Evolutionary conservation across 257 asterid genomes (phyloP).

Genomic region (Gentiana straminea): DNA sequence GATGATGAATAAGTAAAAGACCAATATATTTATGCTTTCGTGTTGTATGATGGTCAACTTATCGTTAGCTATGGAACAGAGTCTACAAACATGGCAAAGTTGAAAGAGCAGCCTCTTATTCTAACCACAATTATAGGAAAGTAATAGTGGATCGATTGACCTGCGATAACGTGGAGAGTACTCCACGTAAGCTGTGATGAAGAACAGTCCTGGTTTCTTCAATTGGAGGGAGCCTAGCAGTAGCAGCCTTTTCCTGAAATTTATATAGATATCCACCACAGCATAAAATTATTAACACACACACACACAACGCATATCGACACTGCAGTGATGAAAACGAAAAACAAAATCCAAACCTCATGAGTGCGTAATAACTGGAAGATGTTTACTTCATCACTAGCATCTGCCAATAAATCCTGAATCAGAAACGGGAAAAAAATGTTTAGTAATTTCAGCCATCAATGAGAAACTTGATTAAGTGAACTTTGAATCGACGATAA

Average conservation of each 20-base stretch:
- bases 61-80: too few species aligned
- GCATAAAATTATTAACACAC: neutral
- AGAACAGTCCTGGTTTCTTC: constrained; percentile 76
- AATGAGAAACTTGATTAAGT: too few species aligned
- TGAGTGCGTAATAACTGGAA: constrained; percentile 73
- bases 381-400: constrained; percentile 22
- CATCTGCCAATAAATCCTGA: constrained; percentile 36
- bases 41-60: too few species aligned
- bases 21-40: too few species aligned
- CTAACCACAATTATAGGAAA: too few species aligned
- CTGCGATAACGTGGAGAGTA: constrained; percentile 86
- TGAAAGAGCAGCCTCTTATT: too few species aligned
- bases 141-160: constrained; percentile 13
- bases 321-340: neutral
- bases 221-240: constrained; percentile 72
- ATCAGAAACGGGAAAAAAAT: constrained; percentile 6
- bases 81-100: too few species aligned
- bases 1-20: too few species aligned
- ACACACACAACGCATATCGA: neutral
- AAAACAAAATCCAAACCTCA: constrained; percentile 39
- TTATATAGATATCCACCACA: neutral
- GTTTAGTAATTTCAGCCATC: neutral
- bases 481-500: too few species aligned
- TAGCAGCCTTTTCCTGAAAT: constrained; percentile 70
- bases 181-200: constrained; percentile 65